Conservation (phyloP, 192 early-diverging fungal species). For the Backusella parvicylindrica region DNA sequence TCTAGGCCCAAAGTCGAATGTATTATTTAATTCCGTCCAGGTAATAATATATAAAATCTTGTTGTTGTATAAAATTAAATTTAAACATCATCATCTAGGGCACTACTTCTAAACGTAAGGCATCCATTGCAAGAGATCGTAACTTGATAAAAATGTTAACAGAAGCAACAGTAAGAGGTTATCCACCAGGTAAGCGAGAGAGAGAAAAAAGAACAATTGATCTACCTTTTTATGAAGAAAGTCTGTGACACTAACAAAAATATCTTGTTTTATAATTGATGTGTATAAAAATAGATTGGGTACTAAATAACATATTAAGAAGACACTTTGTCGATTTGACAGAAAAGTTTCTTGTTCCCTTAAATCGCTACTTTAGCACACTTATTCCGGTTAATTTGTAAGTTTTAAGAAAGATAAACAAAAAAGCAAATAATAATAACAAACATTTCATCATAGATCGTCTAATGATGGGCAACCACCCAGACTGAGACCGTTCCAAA, state of each 20-base stretch:
- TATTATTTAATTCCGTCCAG: slow-evolving; percentile 47
- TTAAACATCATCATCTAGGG: slow-evolving; percentile 27
- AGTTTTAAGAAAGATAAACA: slow-evolving; percentile 1
- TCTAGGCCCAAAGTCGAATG: slow-evolving; percentile 40
- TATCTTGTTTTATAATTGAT: slow-evolving; percentile 9
- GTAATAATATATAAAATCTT: slow-evolving; percentile 13
- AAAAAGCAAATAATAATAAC: background rate
- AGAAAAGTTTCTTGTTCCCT: slow-evolving; percentile 90
- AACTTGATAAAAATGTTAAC: slow-evolving; percentile 74
- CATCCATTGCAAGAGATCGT: slow-evolving; percentile 79
- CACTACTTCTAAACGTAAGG: slow-evolving; percentile 68
- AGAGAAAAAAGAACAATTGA: slow-evolving; percentile 1
- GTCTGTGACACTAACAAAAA: background rate
- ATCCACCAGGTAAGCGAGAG: slow-evolving; percentile 48
- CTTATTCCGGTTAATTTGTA: slow-evolving; percentile 65
- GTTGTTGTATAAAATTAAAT: background rate
- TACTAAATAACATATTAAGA: slow-evolving; percentile 89
- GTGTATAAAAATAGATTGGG: slow-evolving; percentile 48
- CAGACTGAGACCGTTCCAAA: slow-evolving; percentile 73
- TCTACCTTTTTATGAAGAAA: background rate
- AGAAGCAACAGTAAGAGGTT: slow-evolving; percentile 67
- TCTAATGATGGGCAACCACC: slow-evolving; percentile 4
- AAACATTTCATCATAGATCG: background rate
- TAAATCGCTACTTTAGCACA: slow-evolving; percentile 90
- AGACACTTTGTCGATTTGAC: slow-evolving; percentile 92